Base-by-base conservation (phyloP, 1,284 basidiomycete species). In the Hemileia vastatrix region DNA sequence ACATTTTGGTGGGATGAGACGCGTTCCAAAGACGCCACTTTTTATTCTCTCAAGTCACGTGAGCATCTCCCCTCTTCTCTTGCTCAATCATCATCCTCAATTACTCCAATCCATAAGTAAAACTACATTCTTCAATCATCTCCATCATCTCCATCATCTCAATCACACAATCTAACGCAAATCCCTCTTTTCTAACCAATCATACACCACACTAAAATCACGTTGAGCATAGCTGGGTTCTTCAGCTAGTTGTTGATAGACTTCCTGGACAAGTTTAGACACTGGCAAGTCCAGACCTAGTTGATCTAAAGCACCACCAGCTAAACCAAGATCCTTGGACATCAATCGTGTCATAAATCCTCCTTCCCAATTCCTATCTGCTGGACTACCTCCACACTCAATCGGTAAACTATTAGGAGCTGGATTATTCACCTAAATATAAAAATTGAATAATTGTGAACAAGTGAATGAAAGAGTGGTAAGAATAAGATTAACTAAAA, bases 191-290 rank as follows among this genome's bases (percentile, higher is more conserved):
- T n/a, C n/a, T n/a, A 62, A 53, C 59, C 59, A 62, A 23, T 50
- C n/a, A 31, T 62, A 62, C 31, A 62, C 53, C 11, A 62, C 59
- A 49, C 59, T 62, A 31, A 62, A 62, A 33, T 62, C 59, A 27
- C 43, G 48, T 9, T 43, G 2, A 36, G 27, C 27, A 11, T 32
- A 62, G 8, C 18, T 24, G 8, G 43, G 21, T 40, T 54, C 52
- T 11, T 50, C 36, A 21, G 4, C 13, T 8, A 62, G 21, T 15
- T 3, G 15, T 1, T 19, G 13, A 50, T 40, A 62, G 31, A 62
- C 50, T 27, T 54, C 31, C 18, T 54, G 11, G 2, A 50, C 52
- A 15, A 24, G 9, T 1, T 32, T 33, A 6, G 53, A 62, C 15
- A 62, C 23, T 9, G 59, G 53, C n/a, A 62, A 43, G 11, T 54